A percentile compares a stretch with the other conserved stretches of the same genome.
Conservation (phyloP, 2,329 filamentous ascomycete species). For the Trichoderma lentiforme region DNA sequence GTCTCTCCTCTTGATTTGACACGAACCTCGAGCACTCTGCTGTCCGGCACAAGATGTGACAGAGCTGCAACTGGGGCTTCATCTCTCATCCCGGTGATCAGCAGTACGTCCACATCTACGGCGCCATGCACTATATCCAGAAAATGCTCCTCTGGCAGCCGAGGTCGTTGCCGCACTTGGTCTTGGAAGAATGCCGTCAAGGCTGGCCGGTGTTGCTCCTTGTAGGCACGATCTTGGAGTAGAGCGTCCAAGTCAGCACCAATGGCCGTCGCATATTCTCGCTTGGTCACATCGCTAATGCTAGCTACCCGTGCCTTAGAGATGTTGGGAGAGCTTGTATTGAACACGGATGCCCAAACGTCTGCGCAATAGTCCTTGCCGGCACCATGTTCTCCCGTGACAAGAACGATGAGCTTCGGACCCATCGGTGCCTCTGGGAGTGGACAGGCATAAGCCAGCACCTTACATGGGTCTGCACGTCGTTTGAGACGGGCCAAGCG, state of each 20-base stretch:
- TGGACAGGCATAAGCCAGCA: conserved; percentile 56
- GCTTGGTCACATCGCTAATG: conserved; percentile 58
- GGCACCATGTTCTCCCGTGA: conserved; percentile 51
- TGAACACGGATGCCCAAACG: conserved; percentile 47
- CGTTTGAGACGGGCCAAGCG: conserved; percentile 52
- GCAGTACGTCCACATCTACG: conserved; percentile 48
- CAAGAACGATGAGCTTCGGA: conserved; percentile 52
- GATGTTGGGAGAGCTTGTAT: conserved; percentile 21
- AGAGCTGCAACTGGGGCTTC: conserved; percentile 52
- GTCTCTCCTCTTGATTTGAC: conserved; percentile 41
- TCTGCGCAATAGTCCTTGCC: conserved; percentile 61
- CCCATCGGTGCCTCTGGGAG: conserved; percentile 37
- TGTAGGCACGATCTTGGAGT: conserved; percentile 54
- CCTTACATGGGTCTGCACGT: conserved; percentile 44
- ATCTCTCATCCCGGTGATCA: conserved; percentile 64
- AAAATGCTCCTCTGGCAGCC: conserved; percentile 51
- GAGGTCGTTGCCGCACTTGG: conserved; percentile 42
- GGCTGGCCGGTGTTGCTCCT: conserved; percentile 55
- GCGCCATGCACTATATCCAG: conserved; percentile 41
- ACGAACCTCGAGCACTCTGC: conserved; percentile 52
- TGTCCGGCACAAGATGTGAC: conserved; percentile 52
- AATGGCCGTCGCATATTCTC: conserved; percentile 49
- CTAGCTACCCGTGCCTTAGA: conserved; percentile 44
- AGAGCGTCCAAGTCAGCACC: conserved; percentile 48
- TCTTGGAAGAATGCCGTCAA: conserved; percentile 51